phyloP scores from a whole-genome alignment of 139 green algal genomes.

The Limnomonas spitsbergensis region DNA sequence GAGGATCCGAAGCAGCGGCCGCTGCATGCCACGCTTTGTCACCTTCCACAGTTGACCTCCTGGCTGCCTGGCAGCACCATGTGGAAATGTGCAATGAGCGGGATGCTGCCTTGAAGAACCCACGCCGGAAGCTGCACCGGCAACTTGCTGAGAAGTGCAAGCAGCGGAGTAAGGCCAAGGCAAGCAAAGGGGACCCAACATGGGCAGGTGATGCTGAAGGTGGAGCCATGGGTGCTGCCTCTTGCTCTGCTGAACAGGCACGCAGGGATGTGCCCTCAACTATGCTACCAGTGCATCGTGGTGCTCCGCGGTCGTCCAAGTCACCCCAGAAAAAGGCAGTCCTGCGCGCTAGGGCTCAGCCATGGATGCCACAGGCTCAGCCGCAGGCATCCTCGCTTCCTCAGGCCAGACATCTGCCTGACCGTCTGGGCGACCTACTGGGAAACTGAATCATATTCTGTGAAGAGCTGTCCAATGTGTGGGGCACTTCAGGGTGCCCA shows the following conservation, averaged over 20 bases:
- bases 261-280: not conserved
- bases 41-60: not conserved
- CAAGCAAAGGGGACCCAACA: too few relatives aligned
- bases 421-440: not conserved
- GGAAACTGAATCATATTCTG: constrained; percentile 4
- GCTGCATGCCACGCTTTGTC: not conserved
- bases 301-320: not conserved
- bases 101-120: not conserved
- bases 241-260: too few relatives aligned
- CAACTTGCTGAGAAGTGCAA: constrained; percentile 8
- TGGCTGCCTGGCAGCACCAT: not conserved
- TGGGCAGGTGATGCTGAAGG: not conserved
- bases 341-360: not conserved
- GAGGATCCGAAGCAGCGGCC: not conserved
- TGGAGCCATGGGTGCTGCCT: not conserved
- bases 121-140: not conserved
- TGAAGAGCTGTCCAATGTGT: too few relatives aligned
- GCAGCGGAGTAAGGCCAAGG: constrained; percentile 1
- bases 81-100: not conserved
- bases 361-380: constrained; percentile 5
- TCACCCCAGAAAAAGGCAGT: not conserved
- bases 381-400: not conserved
- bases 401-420: not conserved
- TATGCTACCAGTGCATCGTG: too few relatives aligned
- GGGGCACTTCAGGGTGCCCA: too few relatives aligned